Conservation (phyloP, 2,329 filamentous ascomycete species). For the Colletotrichum siamense region DNA sequence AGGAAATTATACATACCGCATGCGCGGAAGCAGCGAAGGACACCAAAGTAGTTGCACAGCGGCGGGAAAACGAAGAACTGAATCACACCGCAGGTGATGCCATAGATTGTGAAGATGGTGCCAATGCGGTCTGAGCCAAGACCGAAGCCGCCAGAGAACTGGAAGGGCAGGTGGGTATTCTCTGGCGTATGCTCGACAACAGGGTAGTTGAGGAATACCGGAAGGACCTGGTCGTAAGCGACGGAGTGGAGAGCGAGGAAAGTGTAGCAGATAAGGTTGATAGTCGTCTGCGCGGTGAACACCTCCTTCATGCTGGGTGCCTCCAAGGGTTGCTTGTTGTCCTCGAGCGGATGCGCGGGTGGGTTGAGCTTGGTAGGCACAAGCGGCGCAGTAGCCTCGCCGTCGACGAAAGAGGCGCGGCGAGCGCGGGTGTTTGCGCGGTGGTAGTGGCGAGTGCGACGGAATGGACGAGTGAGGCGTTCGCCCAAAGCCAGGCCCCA, state of each 20-base stretch:
- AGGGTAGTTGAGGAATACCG: slow-evolving; percentile 86
- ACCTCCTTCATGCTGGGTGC: slow-evolving; percentile 62
- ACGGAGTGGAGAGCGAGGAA: slow-evolving; percentile 83
- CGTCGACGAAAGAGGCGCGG: slow-evolving; percentile 56
- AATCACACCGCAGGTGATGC: slow-evolving; percentile 77
- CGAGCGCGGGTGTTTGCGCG: slow-evolving; percentile 33
- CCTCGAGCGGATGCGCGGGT: slow-evolving; percentile 24
- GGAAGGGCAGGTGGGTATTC: slow-evolving; percentile 73
- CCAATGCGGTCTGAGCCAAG: slow-evolving; percentile 77
- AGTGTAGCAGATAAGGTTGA: slow-evolving; percentile 80
- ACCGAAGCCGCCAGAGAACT: slow-evolving; percentile 84
- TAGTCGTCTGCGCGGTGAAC: slow-evolving; percentile 74
- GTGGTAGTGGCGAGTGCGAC: slow-evolving; percentile 27
- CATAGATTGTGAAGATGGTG: slow-evolving; percentile 83
- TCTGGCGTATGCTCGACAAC: slow-evolving; percentile 60
- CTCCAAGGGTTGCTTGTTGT: slow-evolving; percentile 12
- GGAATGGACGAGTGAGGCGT: slow-evolving; percentile 55
- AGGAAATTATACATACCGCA: slow-evolving; percentile 48
- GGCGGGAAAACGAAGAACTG: slow-evolving; percentile 88
- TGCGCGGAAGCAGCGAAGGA: slow-evolving; percentile 74
- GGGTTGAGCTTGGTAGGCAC: slow-evolving; percentile 42
- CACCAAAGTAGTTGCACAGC: slow-evolving; percentile 74
- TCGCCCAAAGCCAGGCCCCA: slow-evolving; percentile 78
- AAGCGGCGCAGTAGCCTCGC: slow-evolving; percentile 62
- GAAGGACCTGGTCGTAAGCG: slow-evolving; percentile 85